These are phyloP conservation scores for Kwoniella shivajii DNA, from an alignment of 1,284 basidiomycete species.

Conservation along the genomic window DNA sequence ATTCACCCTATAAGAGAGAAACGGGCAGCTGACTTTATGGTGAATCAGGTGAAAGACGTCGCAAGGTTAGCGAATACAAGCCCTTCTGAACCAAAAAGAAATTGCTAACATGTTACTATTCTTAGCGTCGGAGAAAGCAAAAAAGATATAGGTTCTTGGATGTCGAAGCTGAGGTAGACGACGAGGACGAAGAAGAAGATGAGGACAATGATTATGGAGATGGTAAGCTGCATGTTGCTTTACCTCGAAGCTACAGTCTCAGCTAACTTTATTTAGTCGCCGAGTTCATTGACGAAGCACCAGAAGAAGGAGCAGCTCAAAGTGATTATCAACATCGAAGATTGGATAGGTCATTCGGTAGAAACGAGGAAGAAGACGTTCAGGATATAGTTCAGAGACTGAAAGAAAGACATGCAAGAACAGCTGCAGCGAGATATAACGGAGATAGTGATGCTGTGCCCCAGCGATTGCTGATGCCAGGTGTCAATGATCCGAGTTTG, in stretches of 20 bases:
- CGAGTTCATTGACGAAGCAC: conserved; percentile 78
- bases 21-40: neutral
- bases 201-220: conserved; percentile 75
- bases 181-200: conserved; percentile 93
- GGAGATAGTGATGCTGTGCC: conserved; percentile 93
- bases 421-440: conserved; percentile 71
- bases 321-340: conserved; percentile 69
- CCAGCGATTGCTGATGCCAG: conserved; percentile 94
- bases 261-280: conserved; percentile 29
- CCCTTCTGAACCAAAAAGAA: too few relatives aligned
- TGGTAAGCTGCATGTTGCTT: conserved; percentile 57
- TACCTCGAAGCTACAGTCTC: conserved; percentile 6
- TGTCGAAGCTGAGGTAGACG: conserved; percentile 90
- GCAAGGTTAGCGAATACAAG: conserved; percentile 11
- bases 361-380: conserved; percentile 79
- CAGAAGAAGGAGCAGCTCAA: conserved; percentile 67
- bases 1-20: neutral
- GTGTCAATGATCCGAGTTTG: conserved; percentile 89
- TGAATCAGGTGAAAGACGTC: conserved; percentile 12
- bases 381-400: conserved; percentile 84
- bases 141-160: conserved; percentile 82
- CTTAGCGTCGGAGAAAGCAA: conserved; percentile 19
- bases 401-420: conserved; percentile 74
- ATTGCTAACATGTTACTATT: conserved; percentile 1
- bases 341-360: conserved; percentile 72